Base-by-base conservation (phyloP, 768 basidiomycete species). In the Serendipita sp. region DNA sequence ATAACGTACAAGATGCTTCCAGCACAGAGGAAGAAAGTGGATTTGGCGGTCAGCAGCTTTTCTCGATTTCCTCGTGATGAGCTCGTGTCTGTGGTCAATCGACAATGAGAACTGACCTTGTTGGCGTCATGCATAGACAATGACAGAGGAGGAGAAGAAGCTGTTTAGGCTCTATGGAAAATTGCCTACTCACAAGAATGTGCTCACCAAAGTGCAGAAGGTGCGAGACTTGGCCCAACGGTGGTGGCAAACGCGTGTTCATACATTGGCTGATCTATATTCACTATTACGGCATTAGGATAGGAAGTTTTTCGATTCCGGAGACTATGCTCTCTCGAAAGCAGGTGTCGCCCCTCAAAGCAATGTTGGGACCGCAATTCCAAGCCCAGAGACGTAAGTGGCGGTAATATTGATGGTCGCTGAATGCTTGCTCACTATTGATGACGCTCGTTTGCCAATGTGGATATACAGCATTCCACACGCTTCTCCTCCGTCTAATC, bases 281-380 rank as follows among this genome's bases (percentile, higher is more conserved):
- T 42, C 24, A 43, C 2, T 20, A 2, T 24, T 31, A 33, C 17
- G n/a, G 11, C 28, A 9, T 17, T 31, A 97, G 94, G 95, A 99
- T 71, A 89, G 96, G 70, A 98, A 98, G 75, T 99, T 92, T 76
- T 99, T 99, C 73, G 96, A 98, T 75, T 98, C 95, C 62, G 96
- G 96, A 63, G 96, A 99, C 73, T 98, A 98, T 70, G 94, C 94
- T 31, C 78, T 99, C 67, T 92, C 91, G 60, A 97, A 98, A 74
- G 96, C 96, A 2, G 78, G 96, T 28, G 85, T 87, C 51, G 79
- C 86, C n/a, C 85, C 90, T 53, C 89, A 90, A 72, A 88, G 80
- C 66, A 79, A 83, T 2, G 91, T 97, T 62, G 96, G 96, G 30
- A 98, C 94, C 7, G 90, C 92, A 38, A 97, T 97, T 67, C 95